Conservation (phyloP, 352 stramenopile species). For the Globisporangium carolinianum region DNA sequence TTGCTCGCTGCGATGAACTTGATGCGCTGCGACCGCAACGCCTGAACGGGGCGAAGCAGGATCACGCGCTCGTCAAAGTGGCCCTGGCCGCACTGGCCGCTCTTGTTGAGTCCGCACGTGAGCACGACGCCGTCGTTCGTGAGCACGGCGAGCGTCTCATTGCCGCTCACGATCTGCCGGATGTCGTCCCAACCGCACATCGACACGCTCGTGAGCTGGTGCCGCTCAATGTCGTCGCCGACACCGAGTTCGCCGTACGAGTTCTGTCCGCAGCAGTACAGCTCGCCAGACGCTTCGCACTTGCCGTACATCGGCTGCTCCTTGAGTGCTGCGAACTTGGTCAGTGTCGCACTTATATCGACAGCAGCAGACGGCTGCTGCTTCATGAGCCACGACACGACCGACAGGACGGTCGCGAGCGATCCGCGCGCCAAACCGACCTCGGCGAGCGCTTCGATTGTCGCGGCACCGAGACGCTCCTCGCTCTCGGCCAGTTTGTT, state of each 20-base stretch:
- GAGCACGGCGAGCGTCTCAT: slow-evolving; percentile 75
- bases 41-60: slow-evolving; percentile 70
- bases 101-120: slow-evolving; percentile 85
- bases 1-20: slow-evolving; percentile 85
- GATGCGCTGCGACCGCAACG: slow-evolving; percentile 67
- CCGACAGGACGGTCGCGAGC: slow-evolving; percentile 58
- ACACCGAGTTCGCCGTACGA: slow-evolving; percentile 84
- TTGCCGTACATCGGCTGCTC: slow-evolving; percentile 85
- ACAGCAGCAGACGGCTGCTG: slow-evolving; percentile 34
- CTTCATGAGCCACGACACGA: slow-evolving; percentile 67
- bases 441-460: slow-evolving; percentile 71
- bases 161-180: slow-evolving; percentile 75
- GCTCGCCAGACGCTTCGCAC: slow-evolving; percentile 74
- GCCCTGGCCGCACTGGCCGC: slow-evolving; percentile 80
- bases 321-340: slow-evolving; percentile 71
- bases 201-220: slow-evolving; percentile 69
- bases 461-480: slow-evolving; percentile 28
- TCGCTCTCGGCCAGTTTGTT: slow-evolving; percentile 18
- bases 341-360: slow-evolving; percentile 44
- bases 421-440: slow-evolving; percentile 68
- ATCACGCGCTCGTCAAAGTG: slow-evolving; percentile 86
- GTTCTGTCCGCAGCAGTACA: slow-evolving; percentile 86
- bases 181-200: slow-evolving; percentile 83
- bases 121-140: slow-evolving; percentile 78
- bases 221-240: slow-evolving; percentile 78